Percentiles rank a stretch among this genome's conserved stretches.
phyloP scores from a whole-genome alignment of 2,329 filamentous ascomycete species.

The Hawksworthiomyces lignivorus region DNA sequence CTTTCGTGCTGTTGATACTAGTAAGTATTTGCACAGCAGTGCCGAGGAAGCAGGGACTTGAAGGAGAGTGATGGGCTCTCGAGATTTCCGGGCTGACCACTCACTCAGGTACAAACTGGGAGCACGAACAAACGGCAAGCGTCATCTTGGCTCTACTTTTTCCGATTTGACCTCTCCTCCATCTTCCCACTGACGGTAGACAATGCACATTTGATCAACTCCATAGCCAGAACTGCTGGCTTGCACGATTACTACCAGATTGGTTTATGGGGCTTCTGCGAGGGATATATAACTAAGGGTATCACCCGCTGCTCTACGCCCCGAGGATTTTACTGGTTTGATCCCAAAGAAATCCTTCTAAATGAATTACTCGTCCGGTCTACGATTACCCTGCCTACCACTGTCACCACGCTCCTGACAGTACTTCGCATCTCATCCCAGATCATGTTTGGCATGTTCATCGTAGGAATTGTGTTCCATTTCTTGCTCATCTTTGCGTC shows the following conservation, averaged over 20 bases:
- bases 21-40: no score
- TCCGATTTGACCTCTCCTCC: conserved; percentile 73
- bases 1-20: no score
- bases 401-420: conserved; percentile 65
- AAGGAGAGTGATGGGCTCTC: no score
- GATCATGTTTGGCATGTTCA: conserved; percentile 86
- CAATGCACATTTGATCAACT: conserved; percentile 72
- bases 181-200: conserved; percentile 69
- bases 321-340: conserved; percentile 75
- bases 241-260: conserved; percentile 93
- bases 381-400: conserved; percentile 68
- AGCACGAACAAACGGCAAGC: conserved; percentile 57
- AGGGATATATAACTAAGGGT: conserved; percentile 69
- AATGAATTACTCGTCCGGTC: conserved; percentile 75
- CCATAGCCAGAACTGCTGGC: conserved; percentile 75
- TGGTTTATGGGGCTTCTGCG: conserved; percentile 86
- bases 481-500: conserved; percentile 65
- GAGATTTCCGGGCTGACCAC: no score
- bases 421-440: conserved; percentile 68
- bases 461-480: conserved; percentile 61
- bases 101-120: conserved; percentile 49
- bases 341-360: conserved; percentile 75
- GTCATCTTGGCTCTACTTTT: conserved; percentile 69
- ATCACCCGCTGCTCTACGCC: conserved; percentile 70
- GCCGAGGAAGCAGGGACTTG: no score